Base-by-base conservation (phyloP, 176 grass and related monocot species). In the Bromus sterilis region DNA sequence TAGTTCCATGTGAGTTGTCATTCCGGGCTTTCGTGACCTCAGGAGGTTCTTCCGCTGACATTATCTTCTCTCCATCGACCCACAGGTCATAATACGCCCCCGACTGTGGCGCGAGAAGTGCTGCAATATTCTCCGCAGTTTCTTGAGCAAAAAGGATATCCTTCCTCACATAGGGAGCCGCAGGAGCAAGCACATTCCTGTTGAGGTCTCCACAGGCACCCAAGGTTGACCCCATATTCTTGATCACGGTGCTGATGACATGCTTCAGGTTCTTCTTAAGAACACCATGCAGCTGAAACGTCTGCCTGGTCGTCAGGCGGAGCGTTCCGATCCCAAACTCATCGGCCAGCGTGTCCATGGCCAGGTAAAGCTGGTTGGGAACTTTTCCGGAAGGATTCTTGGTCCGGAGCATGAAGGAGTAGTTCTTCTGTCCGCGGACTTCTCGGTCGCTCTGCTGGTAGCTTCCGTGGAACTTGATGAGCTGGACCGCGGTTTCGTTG, bases 21-120 rank as follows among this genome's bases (percentile, higher is more conserved):
- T 96, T 93, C 56, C 93, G 88, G 48, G 93, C 93, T 80, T 90
- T 74, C 0, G 92, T 90, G 42, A 99, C 97, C 77, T 99, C 97
- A 20, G 90, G 90, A 62, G 91, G 93, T 44, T 96, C 97, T 53
- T 99, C 97, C 0, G 89, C 86, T 33, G 97, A 95, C 93, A 99
- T 99, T 78, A 99, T 89, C 85, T 99, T 96, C 78, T 99, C 97
- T 56, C 97, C 91, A 87, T 99, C 97, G 42, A 99, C 91, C 97
- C 97, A 99, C 48, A 99, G 63, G 80, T 99, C 96, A 90, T 99
- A 99, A 78, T 99, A 99, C 59, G 96, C 89, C 32, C 96, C 93
- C 1, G 97, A 91, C 56, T 99, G 93, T 32, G 97, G 97, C 37
- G 93, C 88, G 56, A 99, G 82, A 75, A 99, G 91, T n/a, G 91